Conservation (phyloP, 345 rosid genomes). For the Gossypium bickii region DNA sequence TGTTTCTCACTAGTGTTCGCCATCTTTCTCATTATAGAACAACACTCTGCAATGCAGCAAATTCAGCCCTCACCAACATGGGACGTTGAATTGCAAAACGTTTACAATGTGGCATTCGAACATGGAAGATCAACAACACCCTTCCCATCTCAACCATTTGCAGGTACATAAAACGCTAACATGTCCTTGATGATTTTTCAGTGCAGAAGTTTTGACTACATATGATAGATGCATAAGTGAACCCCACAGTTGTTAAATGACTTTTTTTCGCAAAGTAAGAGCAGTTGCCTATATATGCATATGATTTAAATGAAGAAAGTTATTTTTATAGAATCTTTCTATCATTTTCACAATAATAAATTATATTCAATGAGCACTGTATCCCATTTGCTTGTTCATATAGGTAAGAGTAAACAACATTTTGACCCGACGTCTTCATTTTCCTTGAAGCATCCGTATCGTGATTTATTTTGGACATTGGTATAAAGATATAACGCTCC, state of each 20-base stretch:
- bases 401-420: neutral
- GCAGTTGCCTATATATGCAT: conserved; percentile 14
- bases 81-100: conserved; percentile 63
- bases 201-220: conserved; percentile 21
- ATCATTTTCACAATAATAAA: conserved; percentile 18
- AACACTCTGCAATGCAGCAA: conserved; percentile 36
- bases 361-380: conserved; percentile 20
- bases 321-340: conserved; percentile 18
- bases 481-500: too few relatives aligned
- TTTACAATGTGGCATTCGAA: conserved; percentile 54
- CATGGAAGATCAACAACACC: conserved; percentile 33
- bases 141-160: conserved; percentile 36
- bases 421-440: neutral
- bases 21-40: neutral
- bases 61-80: conserved; percentile 48
- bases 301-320: conserved; percentile 20
- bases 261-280: conserved; percentile 24
- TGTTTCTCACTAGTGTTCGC: neutral
- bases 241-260: conserved; percentile 32
- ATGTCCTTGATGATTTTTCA: conserved; percentile 16
- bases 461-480: too few relatives aligned
- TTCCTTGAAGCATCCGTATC: too few relatives aligned
- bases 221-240: conserved; percentile 23
- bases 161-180: conserved; percentile 37
- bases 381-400: neutral